phyloP scores from a whole-genome alignment of 495 filamentous ascomycete genomes.

The Penicillium atrosanguineum region DNA sequence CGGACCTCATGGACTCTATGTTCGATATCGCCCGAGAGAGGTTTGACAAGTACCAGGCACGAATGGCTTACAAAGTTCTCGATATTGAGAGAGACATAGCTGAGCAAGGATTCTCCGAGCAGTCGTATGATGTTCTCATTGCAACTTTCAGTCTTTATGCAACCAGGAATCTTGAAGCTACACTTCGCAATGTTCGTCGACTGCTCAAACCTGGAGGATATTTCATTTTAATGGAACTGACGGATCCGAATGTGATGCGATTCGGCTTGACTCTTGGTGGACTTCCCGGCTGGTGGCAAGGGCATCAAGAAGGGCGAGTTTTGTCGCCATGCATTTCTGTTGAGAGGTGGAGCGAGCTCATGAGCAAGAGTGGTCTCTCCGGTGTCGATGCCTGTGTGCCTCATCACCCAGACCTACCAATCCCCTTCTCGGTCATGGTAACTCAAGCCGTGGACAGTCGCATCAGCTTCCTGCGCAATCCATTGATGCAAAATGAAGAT shows the following conservation, averaged over 20 bases:
- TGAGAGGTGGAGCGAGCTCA: constrained; percentile 35
- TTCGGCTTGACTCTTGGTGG: constrained; percentile 34
- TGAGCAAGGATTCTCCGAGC: constrained; percentile 41
- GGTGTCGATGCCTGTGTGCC: constrained; percentile 40
- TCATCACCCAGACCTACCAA: constrained; percentile 5
- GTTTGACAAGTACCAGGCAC: constrained; percentile 15
- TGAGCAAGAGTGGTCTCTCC: constrained; percentile 44
- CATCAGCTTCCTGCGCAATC: constrained; percentile 30
- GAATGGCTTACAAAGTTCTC: constrained; percentile 45
- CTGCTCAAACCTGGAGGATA: constrained; percentile 56
- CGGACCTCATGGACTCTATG: constrained; percentile 47
- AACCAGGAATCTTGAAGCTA: constrained; percentile 21
- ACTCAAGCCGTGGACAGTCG: constrained; percentile 45
- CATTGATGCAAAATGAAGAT: constrained; percentile 9
- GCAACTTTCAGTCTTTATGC: constrained; percentile 26
- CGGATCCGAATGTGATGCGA: constrained; percentile 26
- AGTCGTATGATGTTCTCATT: constrained; percentile 50
- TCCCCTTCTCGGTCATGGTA: constrained; percentile 41
- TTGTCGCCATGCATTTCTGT: constrained; percentile 33
- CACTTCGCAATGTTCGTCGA: constrained; percentile 23
- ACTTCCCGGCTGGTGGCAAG: constrained; percentile 54
- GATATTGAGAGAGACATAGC: constrained; percentile 39
- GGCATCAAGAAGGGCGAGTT: constrained; percentile 40
- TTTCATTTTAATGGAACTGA: constrained; percentile 47
- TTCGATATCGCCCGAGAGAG: constrained; percentile 31